Conservation (phyloP, 768 basidiomycete genomes). For the Lentinula raphanica region DNA sequence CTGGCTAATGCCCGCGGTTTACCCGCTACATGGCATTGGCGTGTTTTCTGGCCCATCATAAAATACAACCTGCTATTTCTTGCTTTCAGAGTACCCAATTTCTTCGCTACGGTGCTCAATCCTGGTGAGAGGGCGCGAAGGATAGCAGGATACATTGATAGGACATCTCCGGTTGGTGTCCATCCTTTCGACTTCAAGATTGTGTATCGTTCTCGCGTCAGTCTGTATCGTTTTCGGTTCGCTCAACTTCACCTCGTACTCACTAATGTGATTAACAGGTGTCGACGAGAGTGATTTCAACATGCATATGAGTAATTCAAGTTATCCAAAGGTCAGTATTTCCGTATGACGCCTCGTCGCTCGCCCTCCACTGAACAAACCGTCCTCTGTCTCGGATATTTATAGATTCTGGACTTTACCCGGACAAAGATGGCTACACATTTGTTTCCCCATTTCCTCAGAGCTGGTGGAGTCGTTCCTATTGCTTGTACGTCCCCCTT, state of each 20-base stretch:
- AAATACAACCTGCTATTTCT: neutral
- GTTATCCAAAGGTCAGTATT: constrained; percentile 8
- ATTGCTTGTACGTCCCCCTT: constrained; percentile 38
- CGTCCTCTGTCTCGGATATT: neutral
- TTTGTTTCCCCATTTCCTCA: constrained; percentile 53
- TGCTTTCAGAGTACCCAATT: neutral
- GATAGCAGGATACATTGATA: neutral
- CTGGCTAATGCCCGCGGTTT: neutral
- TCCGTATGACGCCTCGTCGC: neutral
- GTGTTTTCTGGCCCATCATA: constrained; percentile 6
- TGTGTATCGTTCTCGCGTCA: constrained; percentile 1
- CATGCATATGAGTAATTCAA: constrained; percentile 11
- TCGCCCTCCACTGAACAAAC: neutral
- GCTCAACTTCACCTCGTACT: neutral
- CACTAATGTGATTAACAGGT: neutral
- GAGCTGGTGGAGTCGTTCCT: constrained; percentile 56
- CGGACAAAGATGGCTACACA: constrained; percentile 44
- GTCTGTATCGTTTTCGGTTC: neutral
- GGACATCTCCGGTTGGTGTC: constrained; percentile 1
- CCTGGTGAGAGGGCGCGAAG: neutral
- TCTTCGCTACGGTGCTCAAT: neutral
- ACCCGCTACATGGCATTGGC: constrained; percentile 4
- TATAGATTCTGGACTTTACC: constrained; percentile 33
- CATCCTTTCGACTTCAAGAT: constrained; percentile 2
- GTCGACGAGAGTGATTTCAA: constrained; percentile 12